phyloP scores from a whole-genome alignment of 495 filamentous ascomycete species.

The Baudoinia panamericana region DNA sequence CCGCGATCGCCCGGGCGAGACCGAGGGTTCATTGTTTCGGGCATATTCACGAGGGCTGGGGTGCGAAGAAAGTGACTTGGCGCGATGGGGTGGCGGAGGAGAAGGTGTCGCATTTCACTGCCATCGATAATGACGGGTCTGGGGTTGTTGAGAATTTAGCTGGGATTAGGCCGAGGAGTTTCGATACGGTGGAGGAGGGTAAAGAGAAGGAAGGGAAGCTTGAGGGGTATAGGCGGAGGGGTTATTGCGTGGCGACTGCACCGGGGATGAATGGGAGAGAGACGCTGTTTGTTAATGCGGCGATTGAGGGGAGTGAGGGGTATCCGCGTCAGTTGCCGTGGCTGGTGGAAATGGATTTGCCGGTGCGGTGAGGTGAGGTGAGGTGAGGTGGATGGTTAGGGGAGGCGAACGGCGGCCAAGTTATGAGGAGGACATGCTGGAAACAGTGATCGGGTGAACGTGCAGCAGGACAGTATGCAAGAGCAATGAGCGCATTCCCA shows the following conservation, averaged over 20 bases:
- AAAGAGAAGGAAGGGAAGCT: not conserved
- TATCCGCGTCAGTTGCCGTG: conserved; percentile 6
- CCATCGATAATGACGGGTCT: conserved; percentile 32
- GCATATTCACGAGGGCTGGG: conserved; percentile 65
- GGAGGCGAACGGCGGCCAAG: too few species aligned
- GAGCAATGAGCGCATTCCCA: too few species aligned
- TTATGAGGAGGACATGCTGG: too few species aligned
- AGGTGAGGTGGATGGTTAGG: too few species aligned
- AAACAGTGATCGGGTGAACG: too few species aligned
- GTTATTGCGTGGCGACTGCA: conserved; percentile 13
- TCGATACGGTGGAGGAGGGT: not conserved
- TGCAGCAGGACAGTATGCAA: too few species aligned
- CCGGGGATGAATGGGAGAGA: conserved; percentile 38
- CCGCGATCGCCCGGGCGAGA: conserved; percentile 38
- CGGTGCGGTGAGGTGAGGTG: not conserved
- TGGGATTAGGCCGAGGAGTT: not conserved
- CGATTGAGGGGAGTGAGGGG: conserved; percentile 37
- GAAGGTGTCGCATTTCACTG: conserved; percentile 15
- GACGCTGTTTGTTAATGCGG: conserved; percentile 64
- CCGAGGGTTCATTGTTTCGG: conserved; percentile 59
- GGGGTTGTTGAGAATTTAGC: not conserved
- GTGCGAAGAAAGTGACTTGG: conserved; percentile 47
- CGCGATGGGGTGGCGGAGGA: conserved; percentile 30
- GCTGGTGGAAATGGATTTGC: conserved; percentile 7
- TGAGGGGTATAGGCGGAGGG: not conserved